A percentile compares a stretch with the other conserved stretches of the same genome.
Conservation (phyloP, 2,329 filamentous ascomycete species). For the Metarhizium anisopliae region DNA sequence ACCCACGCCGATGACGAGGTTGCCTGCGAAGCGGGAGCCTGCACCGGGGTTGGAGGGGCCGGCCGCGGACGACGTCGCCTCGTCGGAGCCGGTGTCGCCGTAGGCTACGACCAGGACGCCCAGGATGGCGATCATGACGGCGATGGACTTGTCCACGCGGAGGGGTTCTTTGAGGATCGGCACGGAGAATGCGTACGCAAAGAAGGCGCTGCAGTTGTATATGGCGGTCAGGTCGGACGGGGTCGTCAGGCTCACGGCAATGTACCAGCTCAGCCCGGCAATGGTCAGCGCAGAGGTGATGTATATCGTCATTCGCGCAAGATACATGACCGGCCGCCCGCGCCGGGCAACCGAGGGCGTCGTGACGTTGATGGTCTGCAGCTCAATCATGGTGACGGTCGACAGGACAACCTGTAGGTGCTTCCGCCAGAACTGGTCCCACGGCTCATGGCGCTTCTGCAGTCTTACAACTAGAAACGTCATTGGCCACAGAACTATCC, state of each 20-base stretch:
- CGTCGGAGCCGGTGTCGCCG: constrained; percentile 55
- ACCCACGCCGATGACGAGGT: constrained; percentile 83
- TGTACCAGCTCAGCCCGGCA: constrained; percentile 89
- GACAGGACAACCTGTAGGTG: constrained; percentile 42
- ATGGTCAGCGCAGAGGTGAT: constrained; percentile 82
- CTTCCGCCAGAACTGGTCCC: constrained; percentile 74
- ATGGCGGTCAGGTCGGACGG: constrained; percentile 93
- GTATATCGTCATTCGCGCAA: constrained; percentile 69
- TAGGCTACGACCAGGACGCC: constrained; percentile 96
- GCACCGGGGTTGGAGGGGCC: constrained; percentile 22
- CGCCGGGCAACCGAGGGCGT: constrained; percentile 26
- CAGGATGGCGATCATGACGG: constrained; percentile 76
- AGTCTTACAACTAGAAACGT: constrained; percentile 74
- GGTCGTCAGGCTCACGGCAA: constrained; percentile 88
- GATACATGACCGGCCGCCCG: constrained; percentile 50
- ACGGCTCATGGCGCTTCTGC: constrained; percentile 70
- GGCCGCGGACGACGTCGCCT: constrained; percentile 13
- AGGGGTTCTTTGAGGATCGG: constrained; percentile 80
- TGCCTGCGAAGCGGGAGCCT: constrained; percentile 67
- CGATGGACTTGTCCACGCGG: constrained; percentile 73
- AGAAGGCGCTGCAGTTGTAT: constrained; percentile 98
- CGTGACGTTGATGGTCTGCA: constrained; percentile 61
- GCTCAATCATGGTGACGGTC: constrained; percentile 74
- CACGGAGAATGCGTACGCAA: constrained; percentile 94
- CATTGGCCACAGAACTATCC: constrained; percentile 79